phyloP scores from a whole-genome alignment of 208 protist genomes.

The Leishmania aethiopica region DNA sequence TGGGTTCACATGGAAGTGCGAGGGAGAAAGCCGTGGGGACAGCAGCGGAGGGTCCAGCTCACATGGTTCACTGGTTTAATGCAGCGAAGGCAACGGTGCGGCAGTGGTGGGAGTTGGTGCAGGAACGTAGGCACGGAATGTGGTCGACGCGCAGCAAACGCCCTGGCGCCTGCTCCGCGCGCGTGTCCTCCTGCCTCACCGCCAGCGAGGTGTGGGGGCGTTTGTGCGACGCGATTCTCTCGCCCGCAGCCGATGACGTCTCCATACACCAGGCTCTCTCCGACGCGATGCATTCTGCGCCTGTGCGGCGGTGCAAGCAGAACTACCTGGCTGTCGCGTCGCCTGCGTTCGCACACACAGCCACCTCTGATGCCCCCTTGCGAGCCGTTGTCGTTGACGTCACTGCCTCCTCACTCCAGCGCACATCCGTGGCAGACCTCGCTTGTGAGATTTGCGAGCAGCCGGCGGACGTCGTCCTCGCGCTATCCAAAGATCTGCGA shows the following conservation, averaged over 20 bases:
- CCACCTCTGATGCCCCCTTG: not conserved
- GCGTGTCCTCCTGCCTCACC: conserved; percentile 19
- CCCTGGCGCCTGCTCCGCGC: not conserved
- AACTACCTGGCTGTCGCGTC: conserved; percentile 2
- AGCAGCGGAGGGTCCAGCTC: not conserved
- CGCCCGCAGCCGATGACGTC: not conserved
- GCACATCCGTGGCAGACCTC: conserved; percentile 24
- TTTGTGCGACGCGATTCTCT: conserved; percentile 16
- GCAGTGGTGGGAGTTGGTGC: not conserved
- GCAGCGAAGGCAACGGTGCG: not conserved
- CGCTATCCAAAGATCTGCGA: conserved; percentile 1
- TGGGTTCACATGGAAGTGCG: not conserved
- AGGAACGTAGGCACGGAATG: no score
- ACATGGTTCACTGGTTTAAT: not conserved
- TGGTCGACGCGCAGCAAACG: not conserved
- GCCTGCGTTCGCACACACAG: not conserved
- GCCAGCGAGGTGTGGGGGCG: conserved; percentile 22
- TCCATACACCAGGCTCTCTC: not conserved
- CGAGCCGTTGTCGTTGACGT: conserved; percentile 20
- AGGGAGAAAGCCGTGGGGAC: not conserved
- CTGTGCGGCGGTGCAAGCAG: conserved; percentile 16
- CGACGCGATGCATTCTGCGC: conserved; percentile 3
- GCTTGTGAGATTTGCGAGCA: conserved; percentile 27
- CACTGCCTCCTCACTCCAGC: conserved; percentile 13
- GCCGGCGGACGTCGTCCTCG: conserved; percentile 32